These are phyloP conservation scores for Cryptococcus sp. DNA, from an alignment of 1,284 basidiomycete species.

Conservation along the genomic window DNA sequence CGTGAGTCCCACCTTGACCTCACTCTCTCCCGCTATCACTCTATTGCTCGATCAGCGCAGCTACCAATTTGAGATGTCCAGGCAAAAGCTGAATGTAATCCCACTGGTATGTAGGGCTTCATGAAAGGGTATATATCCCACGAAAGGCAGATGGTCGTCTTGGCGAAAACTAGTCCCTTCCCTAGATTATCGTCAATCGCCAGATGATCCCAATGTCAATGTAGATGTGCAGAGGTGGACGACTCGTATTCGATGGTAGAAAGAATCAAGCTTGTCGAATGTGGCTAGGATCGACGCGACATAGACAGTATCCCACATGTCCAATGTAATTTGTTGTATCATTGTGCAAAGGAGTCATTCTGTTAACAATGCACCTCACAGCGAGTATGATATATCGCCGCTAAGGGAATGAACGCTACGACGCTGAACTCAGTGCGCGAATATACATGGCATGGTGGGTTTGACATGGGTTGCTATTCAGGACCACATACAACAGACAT, in stretches of 20 bases:
- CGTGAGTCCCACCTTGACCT: slow-evolving; percentile 36
- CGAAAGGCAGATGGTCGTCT: slow-evolving; percentile 86
- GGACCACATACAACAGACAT: no score
- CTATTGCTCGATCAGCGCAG: no score
- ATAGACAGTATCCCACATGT: not conserved
- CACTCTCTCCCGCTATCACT: not conserved
- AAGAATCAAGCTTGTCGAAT: not conserved
- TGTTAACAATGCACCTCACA: no score
- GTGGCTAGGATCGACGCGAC: not conserved
- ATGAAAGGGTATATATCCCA: slow-evolving; percentile 96
- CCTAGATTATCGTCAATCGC: slow-evolving; percentile 56
- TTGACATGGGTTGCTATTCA: no score
- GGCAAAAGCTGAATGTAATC: not conserved
- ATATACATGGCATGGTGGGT: no score
- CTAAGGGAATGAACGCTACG: no score
- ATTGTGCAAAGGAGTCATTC: no score
- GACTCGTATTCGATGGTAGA: not conserved
- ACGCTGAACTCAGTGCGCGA: no score
- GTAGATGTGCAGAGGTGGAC: no score
- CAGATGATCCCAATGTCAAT: slow-evolving; percentile 14
- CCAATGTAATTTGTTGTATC: no score
- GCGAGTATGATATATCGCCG: no score
- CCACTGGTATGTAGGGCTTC: slow-evolving; percentile 60
- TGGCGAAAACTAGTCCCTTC: slow-evolving; percentile 80
- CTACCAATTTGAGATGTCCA: not conserved